phyloP scores from a whole-genome alignment of 2,329 filamentous ascomycete genomes.

The Talaromyces sp. region DNA sequence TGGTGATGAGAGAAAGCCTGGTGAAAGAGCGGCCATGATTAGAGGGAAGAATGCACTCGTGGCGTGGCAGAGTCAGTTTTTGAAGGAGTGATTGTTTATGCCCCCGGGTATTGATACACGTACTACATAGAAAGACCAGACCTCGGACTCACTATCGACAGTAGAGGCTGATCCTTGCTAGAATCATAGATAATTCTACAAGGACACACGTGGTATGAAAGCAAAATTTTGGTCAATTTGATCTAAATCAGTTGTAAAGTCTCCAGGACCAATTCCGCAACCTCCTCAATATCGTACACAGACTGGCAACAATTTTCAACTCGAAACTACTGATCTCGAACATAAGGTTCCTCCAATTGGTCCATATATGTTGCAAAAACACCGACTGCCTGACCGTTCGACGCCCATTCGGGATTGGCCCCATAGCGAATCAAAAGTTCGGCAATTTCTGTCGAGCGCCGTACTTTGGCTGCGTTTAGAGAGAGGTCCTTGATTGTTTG shows the following conservation, averaged over 20 bases:
- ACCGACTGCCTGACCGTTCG: neutral
- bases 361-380: no score
- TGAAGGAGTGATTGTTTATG: neutral
- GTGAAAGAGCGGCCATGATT: constrained; percentile 46
- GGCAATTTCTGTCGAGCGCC: neutral
- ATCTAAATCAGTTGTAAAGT: neutral
- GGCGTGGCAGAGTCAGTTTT: constrained; percentile 40
- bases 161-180: neutral
- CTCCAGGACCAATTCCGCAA: no score
- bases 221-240: neutral
- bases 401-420: neutral
- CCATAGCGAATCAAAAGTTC: neutral
- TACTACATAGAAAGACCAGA: no score
- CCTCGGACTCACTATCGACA: no score
- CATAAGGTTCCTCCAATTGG: no score
- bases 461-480: neutral
- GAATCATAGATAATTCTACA: neutral
- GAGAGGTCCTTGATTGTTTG: neutral
- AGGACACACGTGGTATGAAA: neutral
- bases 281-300: no score
- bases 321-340: no score
- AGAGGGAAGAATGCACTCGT: constrained; percentile 50
- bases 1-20: constrained; percentile 38
- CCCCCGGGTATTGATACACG: neutral
- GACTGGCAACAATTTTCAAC: no score